Conservation (phyloP, 257 asterid genomes). For the Leonotis leonurus region DNA sequence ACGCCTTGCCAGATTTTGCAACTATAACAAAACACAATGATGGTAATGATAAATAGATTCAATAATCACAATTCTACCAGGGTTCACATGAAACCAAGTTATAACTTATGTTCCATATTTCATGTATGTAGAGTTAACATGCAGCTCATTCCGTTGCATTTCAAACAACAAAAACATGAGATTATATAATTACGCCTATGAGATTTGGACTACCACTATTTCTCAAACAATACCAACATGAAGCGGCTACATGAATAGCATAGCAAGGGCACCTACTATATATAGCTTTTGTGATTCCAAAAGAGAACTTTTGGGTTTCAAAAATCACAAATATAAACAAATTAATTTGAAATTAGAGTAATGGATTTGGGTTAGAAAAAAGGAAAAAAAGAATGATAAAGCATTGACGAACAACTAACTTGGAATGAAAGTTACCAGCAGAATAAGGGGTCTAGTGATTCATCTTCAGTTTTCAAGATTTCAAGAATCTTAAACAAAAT, state of each 20-base stretch:
- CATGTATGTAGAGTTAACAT: neutral
- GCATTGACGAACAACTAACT: neutral
- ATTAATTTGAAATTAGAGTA: neutral
- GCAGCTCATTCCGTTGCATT: neutral
- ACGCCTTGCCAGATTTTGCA: constrained; percentile 52
- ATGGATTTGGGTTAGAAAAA: neutral
- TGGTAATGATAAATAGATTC: too few relatives aligned
- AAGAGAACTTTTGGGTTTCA: neutral
- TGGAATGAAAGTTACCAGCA: too few relatives aligned
- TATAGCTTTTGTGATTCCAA: neutral
- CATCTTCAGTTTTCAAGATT: too few relatives aligned
- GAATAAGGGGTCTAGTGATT: too few relatives aligned
- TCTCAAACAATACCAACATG: too few relatives aligned
- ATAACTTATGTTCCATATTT: neutral
- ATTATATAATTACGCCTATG: too few relatives aligned
- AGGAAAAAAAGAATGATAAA: too few relatives aligned
- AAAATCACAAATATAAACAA: neutral
- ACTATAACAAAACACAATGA: too few relatives aligned
- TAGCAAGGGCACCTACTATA: too few relatives aligned
- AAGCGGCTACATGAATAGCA: too few relatives aligned
- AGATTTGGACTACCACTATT: too few relatives aligned
- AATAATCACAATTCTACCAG: too few relatives aligned
- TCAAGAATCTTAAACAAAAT: neutral
- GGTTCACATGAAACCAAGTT: neutral
- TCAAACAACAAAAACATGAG: neutral